These are phyloP conservation scores for Aspergillus fischeri DNA, from an alignment of 2,329 filamentous ascomycete genomes.

Conservation along the genomic window DNA sequence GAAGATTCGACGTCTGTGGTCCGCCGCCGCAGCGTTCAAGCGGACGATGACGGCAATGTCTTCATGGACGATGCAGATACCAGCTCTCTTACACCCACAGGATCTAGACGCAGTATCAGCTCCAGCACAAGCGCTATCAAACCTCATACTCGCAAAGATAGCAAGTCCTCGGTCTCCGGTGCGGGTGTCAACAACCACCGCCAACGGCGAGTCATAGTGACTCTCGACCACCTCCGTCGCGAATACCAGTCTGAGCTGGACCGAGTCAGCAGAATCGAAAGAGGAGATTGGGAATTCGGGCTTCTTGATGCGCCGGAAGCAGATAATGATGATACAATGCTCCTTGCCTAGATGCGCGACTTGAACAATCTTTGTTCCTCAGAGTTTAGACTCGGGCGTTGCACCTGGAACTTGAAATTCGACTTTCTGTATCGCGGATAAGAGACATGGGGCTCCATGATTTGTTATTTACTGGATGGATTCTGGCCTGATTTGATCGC, in stretches of 20 bases:
- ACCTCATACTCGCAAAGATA: slow-evolving; percentile 17
- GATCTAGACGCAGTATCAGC: slow-evolving; percentile 16
- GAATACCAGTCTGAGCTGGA: slow-evolving; percentile 91
- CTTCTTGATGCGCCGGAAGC: slow-evolving; percentile 25
- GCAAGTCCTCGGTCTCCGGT: slow-evolving; percentile 18
- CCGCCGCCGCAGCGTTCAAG: slow-evolving; percentile 43
- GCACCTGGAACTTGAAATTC: neutral
- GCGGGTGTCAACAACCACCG: slow-evolving; percentile 10
- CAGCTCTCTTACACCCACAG: slow-evolving; percentile 13
- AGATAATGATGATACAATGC: slow-evolving; percentile 37
- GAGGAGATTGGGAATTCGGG: slow-evolving; percentile 79
- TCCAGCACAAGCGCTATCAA: slow-evolving; percentile 19
- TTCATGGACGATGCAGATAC: slow-evolving; percentile 36
- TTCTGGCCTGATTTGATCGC: neutral
- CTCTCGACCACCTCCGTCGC: slow-evolving; percentile 77
- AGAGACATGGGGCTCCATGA: neutral
- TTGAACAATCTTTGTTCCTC: neutral
- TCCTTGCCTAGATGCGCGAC: slow-evolving; percentile 20
- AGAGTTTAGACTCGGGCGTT: neutral
- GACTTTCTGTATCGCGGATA: neutral
- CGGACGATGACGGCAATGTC: slow-evolving; percentile 38
- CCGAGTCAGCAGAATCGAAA: slow-evolving; percentile 78
- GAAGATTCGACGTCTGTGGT: slow-evolving; percentile 33
- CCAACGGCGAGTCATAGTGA: slow-evolving; percentile 70
- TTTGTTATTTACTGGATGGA: neutral